Conservation (phyloP, 2,329 filamentous ascomycete genomes). For the Verticillium dahliae region DNA sequence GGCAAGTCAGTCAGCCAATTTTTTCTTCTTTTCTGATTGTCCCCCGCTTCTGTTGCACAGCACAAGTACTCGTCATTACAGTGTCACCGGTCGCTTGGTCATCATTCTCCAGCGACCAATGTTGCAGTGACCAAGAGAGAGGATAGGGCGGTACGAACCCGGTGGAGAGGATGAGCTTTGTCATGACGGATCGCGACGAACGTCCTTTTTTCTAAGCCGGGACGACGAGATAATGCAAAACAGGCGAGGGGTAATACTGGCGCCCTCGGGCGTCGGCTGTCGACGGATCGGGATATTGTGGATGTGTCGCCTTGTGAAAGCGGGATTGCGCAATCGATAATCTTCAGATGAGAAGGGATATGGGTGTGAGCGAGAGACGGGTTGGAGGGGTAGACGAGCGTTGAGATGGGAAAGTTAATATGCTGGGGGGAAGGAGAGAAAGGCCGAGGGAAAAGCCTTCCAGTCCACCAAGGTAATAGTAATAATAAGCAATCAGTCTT, state of each 20-base stretch:
- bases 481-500: not conserved
- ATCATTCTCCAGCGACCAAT: constrained; percentile 14
- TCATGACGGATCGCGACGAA: constrained; percentile 36
- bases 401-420: not conserved
- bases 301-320: not conserved
- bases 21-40: not conserved
- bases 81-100: constrained; percentile 1
- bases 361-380: no score
- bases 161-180: constrained; percentile 79
- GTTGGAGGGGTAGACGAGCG: no score
- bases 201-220: constrained; percentile 1
- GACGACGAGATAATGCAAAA: not conserved
- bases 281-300: not conserved
- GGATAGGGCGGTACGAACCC: constrained; percentile 51
- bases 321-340: constrained; percentile 2
- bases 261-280: not conserved
- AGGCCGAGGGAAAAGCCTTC: not conserved
- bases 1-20: constrained; percentile 10
- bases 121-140: constrained; percentile 1
- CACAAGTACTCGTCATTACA: no score
- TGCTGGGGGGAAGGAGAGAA: not conserved
- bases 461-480: not conserved
- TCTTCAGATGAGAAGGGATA: not conserved
- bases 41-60: no score
- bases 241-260: not conserved